Evolutionary conservation across 345 rosid genomes (phyloP).

Genomic region (Erucastrum elatum): DNA sequence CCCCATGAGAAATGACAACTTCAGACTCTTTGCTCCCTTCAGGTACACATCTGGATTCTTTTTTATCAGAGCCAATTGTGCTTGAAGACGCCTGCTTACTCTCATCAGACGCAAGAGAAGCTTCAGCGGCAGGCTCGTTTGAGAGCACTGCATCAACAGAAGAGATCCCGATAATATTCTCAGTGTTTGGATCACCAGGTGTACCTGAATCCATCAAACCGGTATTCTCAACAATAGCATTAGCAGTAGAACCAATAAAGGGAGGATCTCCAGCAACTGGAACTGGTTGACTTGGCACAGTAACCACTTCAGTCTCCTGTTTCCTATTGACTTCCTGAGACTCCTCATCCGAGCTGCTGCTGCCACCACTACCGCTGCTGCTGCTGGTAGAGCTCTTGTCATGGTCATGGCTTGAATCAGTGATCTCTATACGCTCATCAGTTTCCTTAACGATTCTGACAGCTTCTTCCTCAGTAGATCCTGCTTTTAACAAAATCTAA

Average conservation of each 20-base stretch:
- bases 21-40: slow-evolving; percentile 39
- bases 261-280: slow-evolving; percentile 41
- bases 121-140: slow-evolving; percentile 40
- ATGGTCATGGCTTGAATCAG: slow-evolving; percentile 44
- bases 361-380: slow-evolving; percentile 35
- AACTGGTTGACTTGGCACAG: slow-evolving; percentile 33
- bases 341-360: slow-evolving; percentile 60
- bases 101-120: slow-evolving; percentile 32
- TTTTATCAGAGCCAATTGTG: slow-evolving; percentile 18
- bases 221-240: slow-evolving; percentile 39
- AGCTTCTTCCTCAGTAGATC: slow-evolving; percentile 58
- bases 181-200: slow-evolving; percentile 33
- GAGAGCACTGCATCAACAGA: slow-evolving; percentile 40
- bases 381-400: slow-evolving; percentile 52
- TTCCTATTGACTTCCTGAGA: slow-evolving; percentile 43
- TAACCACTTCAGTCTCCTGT: slow-evolving; percentile 19
- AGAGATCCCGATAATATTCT: slow-evolving; percentile 34
- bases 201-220: slow-evolving; percentile 32
- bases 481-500: slow-evolving; percentile 42
- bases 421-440: slow-evolving; percentile 41
- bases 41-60: slow-evolving; percentile 36
- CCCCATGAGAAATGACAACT: slow-evolving; percentile 46
- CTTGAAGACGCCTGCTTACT: slow-evolving; percentile 28
- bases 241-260: slow-evolving; percentile 32
- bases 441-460: slow-evolving; percentile 43